Evolutionary conservation across 2,329 filamentous ascomycete species (phyloP).

Genomic region (Periglandula ipomoeae): DNA sequence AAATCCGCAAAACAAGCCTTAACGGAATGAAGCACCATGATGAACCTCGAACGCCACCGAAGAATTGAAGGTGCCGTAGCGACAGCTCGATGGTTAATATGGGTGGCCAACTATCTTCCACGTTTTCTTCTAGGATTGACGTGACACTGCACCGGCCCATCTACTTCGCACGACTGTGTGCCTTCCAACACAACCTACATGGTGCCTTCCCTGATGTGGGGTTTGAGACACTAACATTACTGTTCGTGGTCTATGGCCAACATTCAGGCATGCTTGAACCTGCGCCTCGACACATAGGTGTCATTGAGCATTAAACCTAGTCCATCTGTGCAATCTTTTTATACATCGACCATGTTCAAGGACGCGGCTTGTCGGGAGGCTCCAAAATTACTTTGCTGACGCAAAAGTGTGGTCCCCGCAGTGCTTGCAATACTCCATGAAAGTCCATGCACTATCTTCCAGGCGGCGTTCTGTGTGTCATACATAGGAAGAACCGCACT

Average conservation of each 20-base stretch:
- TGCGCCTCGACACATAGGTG: no score
- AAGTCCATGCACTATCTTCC: no score
- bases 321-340: no score
- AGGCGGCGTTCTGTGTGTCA: no score
- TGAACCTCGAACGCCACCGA: background rate
- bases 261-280: background rate
- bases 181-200: background rate
- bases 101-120: slow-evolving; percentile 1
- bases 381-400: no score
- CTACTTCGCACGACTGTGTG: background rate
- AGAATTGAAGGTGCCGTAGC: background rate
- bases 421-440: no score
- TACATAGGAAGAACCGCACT: no score
- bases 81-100: background rate
- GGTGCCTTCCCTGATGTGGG: background rate
- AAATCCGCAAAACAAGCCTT: background rate
- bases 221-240: slow-evolving; percentile 4
- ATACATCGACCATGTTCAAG: no score
- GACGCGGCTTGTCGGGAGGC: no score
- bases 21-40: background rate
- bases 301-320: no score
- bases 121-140: slow-evolving; percentile 3
- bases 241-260: background rate
- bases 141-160: slow-evolving; percentile 1
- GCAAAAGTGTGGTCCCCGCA: no score